Evolutionary conservation across 2,329 filamentous ascomycete genomes (phyloP).

Genomic region (Beauveria sp.): DNA sequence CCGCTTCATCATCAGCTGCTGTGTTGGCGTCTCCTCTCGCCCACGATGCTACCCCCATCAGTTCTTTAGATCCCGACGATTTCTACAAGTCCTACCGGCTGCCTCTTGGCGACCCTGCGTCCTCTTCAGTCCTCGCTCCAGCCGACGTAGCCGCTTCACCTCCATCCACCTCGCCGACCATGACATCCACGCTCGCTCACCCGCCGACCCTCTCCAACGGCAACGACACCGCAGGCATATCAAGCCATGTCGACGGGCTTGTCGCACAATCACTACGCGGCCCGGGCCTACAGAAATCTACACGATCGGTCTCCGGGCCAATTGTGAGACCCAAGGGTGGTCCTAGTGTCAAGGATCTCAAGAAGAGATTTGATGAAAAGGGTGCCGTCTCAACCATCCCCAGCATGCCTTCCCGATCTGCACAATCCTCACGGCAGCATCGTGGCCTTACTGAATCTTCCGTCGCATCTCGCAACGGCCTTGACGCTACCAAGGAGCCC

Average conservation of each 20-base stretch:
- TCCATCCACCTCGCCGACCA: conserved; percentile 11
- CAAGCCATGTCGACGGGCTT: conserved; percentile 36
- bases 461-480: background rate
- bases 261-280: conserved; percentile 32
- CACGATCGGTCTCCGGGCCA: conserved; percentile 51
- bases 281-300: conserved; percentile 30
- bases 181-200: conserved; percentile 34
- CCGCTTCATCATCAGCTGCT: conserved; percentile 2
- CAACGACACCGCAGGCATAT: conserved; percentile 42
- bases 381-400: conserved; percentile 25
- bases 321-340: conserved; percentile 39
- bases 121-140: conserved; percentile 26
- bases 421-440: background rate
- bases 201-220: conserved; percentile 42
- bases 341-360: conserved; percentile 72
- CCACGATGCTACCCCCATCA: conserved; percentile 33
- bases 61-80: conserved; percentile 43
- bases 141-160: background rate
- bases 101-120: conserved; percentile 13
- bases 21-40: conserved; percentile 15
- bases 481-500: conserved; percentile 14
- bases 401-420: conserved; percentile 23
- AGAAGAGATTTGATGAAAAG: conserved; percentile 71
- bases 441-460: conserved; percentile 5
- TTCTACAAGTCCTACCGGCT: conserved; percentile 46